A percentile compares a stretch with the other conserved stretches of the same genome.
Evolutionary conservation across 441 rosid species (phyloP).

Genomic region (Gossypium gossypioides): DNA sequence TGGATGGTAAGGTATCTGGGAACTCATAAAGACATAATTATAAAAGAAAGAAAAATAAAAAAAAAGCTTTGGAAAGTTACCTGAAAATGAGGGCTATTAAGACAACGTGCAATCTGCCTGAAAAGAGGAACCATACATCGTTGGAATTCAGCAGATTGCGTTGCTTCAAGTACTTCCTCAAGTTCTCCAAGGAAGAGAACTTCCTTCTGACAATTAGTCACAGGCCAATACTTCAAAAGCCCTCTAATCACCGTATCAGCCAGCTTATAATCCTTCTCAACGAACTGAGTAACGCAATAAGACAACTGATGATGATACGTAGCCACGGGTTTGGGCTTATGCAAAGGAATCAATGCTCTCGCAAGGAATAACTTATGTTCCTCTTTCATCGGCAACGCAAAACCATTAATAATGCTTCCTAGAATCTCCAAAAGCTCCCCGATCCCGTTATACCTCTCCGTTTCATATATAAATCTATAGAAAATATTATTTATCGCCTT

Average conservation of each 20-base stretch:
- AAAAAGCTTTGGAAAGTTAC: conserved; percentile 22
- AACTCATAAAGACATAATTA: not conserved
- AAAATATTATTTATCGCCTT: conserved; percentile 72
- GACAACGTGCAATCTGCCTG: conserved; percentile 81
- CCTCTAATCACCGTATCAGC: conserved; percentile 85
- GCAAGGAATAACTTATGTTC: conserved; percentile 86
- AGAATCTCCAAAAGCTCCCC: conserved; percentile 84
- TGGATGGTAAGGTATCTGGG: too few species aligned
- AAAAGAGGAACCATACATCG: conserved; percentile 81
- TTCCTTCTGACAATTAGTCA: conserved; percentile 80
- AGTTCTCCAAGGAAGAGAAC: conserved; percentile 87
- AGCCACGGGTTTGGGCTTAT: conserved; percentile 69
- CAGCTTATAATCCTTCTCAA: conserved; percentile 80
- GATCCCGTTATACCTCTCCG: conserved; percentile 78
- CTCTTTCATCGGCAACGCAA: conserved; percentile 93
- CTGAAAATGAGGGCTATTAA: conserved; percentile 89
- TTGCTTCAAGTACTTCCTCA: conserved; percentile 89
- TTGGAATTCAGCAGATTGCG: conserved; percentile 81
- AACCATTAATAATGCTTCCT: conserved; percentile 89
- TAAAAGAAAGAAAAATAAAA: not conserved
- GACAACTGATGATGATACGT: conserved; percentile 80
- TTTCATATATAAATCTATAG: conserved; percentile 77
- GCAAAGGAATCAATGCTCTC: conserved; percentile 80
- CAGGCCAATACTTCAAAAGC: conserved; percentile 83
- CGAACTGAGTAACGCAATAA: conserved; percentile 78